phyloP scores from a whole-genome alignment of 768 basidiomycete genomes.

The Russula lepida region DNA sequence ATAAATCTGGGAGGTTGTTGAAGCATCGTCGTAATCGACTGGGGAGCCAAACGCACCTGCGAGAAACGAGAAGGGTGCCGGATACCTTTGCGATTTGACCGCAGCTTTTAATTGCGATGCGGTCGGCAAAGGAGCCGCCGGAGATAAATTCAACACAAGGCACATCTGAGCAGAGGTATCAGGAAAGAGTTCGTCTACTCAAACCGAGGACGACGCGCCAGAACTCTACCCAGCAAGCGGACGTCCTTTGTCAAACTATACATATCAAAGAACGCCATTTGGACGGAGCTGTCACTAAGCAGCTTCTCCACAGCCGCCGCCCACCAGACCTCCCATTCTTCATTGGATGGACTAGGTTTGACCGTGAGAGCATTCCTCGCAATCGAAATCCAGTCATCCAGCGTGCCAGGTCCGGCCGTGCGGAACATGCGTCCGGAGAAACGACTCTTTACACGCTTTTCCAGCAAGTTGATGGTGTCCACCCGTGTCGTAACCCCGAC shows the following conservation, averaged over 20 bases:
- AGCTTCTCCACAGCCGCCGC: constrained; percentile 45
- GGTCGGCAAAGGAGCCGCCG: constrained; percentile 47
- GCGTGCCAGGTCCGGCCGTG: constrained; percentile 49
- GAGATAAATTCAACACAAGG: constrained; percentile 38
- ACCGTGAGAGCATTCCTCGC: constrained; percentile 39
- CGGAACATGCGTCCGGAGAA: constrained; percentile 90
- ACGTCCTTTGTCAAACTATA: constrained; percentile 55
- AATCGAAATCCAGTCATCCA: constrained; percentile 44
- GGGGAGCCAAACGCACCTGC: constrained; percentile 35
- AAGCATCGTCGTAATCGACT: not conserved
- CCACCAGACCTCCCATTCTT: constrained; percentile 65
- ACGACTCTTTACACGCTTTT: constrained; percentile 95
- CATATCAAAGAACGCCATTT: constrained; percentile 44
- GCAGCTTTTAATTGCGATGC: constrained; percentile 36
- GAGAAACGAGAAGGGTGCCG: constrained; percentile 44
- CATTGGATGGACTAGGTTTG: constrained; percentile 23
- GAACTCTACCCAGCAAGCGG: constrained; percentile 45
- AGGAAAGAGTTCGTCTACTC: not conserved
- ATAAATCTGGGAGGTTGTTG: constrained; percentile 41
- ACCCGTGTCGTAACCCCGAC: constrained; percentile 81
- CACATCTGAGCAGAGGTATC: constrained; percentile 31
- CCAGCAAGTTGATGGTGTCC: constrained; percentile 81
- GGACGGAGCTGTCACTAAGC: constrained; percentile 40
- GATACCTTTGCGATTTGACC: constrained; percentile 45
- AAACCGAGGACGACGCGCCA: constrained; percentile 39